Conservation (phyloP, 2,329 filamentous ascomycete species). For the Alternaria panax region DNA sequence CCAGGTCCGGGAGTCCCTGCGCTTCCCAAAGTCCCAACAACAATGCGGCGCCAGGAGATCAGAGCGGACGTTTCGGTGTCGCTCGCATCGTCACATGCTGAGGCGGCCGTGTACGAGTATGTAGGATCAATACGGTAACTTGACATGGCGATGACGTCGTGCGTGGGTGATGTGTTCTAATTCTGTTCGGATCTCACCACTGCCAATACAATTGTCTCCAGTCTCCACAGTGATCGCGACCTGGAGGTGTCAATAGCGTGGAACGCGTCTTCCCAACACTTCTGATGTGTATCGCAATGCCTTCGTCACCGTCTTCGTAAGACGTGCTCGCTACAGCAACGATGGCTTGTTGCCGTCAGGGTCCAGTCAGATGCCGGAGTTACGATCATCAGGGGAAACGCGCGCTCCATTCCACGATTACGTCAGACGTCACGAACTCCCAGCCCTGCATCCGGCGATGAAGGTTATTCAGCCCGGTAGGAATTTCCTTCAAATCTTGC, state of each 20-base stretch:
- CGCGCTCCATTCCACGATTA: not conserved
- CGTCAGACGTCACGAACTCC: conserved; percentile 3
- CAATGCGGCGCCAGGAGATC: conserved; percentile 22
- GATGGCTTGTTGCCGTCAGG: not conserved
- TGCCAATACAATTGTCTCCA: not conserved
- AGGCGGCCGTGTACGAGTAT: not conserved
- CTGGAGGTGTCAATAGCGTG: conserved; percentile 2
- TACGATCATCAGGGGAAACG: conserved; percentile 1
- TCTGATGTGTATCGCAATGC: conserved; percentile 1
- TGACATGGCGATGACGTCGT: conserved; percentile 4
- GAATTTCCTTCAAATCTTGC: too few relatives aligned
- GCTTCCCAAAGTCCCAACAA: conserved; percentile 39
- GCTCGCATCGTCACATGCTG: conserved; percentile 26
- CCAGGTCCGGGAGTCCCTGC: conserved; percentile 18
- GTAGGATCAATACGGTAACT: not conserved
- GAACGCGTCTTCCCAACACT: not conserved
- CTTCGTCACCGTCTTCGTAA: conserved; percentile 7
- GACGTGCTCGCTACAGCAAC: not conserved
- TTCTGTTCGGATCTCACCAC: conserved; percentile 4
- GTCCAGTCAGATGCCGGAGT: not conserved
- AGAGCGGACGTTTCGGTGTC: conserved; percentile 26
- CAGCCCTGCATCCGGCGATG: not conserved
- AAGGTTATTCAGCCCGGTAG: too few relatives aligned
- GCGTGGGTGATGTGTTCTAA: conserved; percentile 4
- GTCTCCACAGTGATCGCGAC: conserved; percentile 4